Evolutionary conservation across 2,329 filamentous ascomycete species (phyloP).

Genomic region (Colletotrichum endophyticum): DNA sequence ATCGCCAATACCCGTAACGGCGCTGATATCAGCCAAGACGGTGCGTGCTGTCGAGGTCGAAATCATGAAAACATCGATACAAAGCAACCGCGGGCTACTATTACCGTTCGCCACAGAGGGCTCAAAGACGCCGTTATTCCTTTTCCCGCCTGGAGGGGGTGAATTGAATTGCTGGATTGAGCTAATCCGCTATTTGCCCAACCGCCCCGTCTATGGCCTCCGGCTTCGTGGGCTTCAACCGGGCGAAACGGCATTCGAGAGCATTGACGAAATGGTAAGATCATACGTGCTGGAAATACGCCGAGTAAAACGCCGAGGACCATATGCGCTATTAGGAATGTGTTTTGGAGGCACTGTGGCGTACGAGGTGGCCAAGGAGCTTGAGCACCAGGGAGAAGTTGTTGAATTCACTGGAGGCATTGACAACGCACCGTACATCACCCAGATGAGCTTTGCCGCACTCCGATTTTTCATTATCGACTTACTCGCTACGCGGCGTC

Average conservation of each 20-base stretch:
- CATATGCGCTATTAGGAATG: not conserved
- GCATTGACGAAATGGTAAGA: not conserved
- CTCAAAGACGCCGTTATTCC: not conserved
- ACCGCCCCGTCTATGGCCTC: not conserved
- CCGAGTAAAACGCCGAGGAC: not conserved
- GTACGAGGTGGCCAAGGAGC: not conserved
- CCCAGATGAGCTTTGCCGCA: not conserved
- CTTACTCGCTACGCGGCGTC: not conserved
- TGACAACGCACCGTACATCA: not conserved
- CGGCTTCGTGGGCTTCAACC: not conserved
- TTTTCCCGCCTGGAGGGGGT: not conserved
- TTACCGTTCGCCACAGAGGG: not conserved
- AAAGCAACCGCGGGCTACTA: not conserved
- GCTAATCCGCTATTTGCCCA: not conserved
- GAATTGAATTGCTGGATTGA: not conserved
- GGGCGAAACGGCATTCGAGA: not conserved
- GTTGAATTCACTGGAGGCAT: not conserved
- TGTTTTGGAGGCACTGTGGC: not conserved
- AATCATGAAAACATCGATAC: not conserved
- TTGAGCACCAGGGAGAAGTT: not conserved
- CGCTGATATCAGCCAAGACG: not conserved
- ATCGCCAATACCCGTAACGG: not conserved
- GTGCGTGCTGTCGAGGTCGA: not conserved
- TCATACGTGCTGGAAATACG: not conserved
- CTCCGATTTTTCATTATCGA: constrained; percentile 5